Evolutionary conservation across 2,329 filamentous ascomycete species (phyloP), one percentile per base, ranked within the genome.

Genomic region (Pseudogymnoascus sp.): DNA sequence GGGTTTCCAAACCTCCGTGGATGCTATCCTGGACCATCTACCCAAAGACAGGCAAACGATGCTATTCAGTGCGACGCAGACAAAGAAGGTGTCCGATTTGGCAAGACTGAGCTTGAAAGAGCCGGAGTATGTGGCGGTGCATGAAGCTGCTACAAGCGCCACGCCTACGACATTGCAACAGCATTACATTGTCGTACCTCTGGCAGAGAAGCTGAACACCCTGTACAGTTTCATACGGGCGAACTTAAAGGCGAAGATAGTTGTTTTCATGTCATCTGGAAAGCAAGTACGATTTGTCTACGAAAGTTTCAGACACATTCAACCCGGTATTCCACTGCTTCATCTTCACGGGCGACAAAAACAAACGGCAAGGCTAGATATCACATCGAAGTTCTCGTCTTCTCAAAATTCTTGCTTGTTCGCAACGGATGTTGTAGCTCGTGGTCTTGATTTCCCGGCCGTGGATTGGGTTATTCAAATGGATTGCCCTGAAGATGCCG

Each of bases 391-490:
- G 61, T 99, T 97, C 74, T 87, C 90, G 0, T 81, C 87, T 0
- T 85, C 93, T 1, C 91, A 95, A 71, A 82, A 90, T 63, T 88
- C 91, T 0, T 97, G 95, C 72, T 82, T 99, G 0, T 96, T 99
- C 73, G 91, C 95, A 1, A 99, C 95, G 0, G 95, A 99, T 72
- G 91, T 99, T 5, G 92, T 96, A 3, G 95, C 95, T 0, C 85
- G 95, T 75, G 95, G 95, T 67, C 84, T 99, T 11, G 95, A 99
- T 75, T 97, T 99, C 72, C 95, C 95, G 0, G 88, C 92, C 2
- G 95, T 99, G 0, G 95, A 99, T 74, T 99, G 95, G 89, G 95
- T 99, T 4, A 91, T 99, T n/a, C 95, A 99, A 73, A 83, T 91
- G n/a, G 95, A 99, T 74, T 96, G 91, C 68, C 95, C 95, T 0